Conservation (phyloP, 116 monocot species). For the Dioscorea cayenensis region DNA sequence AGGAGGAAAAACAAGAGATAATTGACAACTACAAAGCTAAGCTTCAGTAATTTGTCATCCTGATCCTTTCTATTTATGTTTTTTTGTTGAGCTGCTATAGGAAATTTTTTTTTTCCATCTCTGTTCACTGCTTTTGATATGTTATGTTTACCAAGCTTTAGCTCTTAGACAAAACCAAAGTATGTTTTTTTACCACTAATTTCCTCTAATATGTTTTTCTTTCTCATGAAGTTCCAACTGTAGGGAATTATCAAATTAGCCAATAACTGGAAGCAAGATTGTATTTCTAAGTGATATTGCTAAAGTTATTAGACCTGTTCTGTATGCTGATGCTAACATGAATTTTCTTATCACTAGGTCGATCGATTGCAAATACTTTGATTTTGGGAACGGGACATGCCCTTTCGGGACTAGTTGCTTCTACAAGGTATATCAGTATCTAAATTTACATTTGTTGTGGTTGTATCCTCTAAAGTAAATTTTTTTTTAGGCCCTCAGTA, state of each 20-base stretch:
- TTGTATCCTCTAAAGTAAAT: not conserved
- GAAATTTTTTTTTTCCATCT: not conserved
- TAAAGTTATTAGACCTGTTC: not conserved
- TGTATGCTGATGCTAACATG: not conserved
- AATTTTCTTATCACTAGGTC: slow-evolving; percentile 35
- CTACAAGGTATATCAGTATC: slow-evolving; percentile 57
- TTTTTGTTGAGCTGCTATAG: too few relatives aligned
- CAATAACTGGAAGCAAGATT: not conserved
- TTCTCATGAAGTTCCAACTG: not conserved
- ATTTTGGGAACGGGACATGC: slow-evolving; percentile 82
- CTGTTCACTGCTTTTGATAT: not conserved
- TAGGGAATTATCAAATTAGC: not conserved
- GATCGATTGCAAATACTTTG: slow-evolving; percentile 90
- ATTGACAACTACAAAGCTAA: slow-evolving; percentile 75
- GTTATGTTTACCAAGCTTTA: not conserved
- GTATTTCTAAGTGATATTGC: not conserved
- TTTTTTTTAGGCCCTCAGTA: not conserved
- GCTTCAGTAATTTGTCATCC: slow-evolving; percentile 51
- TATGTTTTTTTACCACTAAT: too few relatives aligned
- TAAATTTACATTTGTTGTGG: not conserved
- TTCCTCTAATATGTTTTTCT: not conserved
- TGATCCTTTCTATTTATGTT: not conserved
- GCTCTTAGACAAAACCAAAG: not conserved
- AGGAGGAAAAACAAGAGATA: slow-evolving; percentile 86
- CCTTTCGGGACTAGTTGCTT: slow-evolving; percentile 93